Base-by-base conservation (phyloP, 352 stramenopile species). In the Phytophthora aleatoria region DNA sequence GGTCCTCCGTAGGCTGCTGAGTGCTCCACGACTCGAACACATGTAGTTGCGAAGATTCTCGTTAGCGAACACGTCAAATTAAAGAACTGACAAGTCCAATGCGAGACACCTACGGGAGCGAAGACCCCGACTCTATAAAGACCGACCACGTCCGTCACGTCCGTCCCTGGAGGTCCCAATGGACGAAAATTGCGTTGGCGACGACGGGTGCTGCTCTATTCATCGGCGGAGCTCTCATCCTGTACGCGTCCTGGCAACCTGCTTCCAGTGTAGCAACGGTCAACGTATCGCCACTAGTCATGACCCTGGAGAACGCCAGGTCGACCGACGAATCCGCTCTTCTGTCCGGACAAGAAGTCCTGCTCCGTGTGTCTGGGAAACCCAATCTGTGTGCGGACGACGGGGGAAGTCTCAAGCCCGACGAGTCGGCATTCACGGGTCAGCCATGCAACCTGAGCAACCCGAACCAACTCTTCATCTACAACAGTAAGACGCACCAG, bases 391-490 rank as follows among this genome's bases (percentile, higher is more conserved):
- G 41, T 9, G 41, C 41, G 2, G 41, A 47, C 16, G 41, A 47
- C n/a, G 41, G n/a, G 2, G 41, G 41, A 8, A 27, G 41, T 9
- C 7, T 13, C 5, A 47, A 47, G 11, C n/a, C 41, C 16, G 41
- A 47, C 16, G 41, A 47, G 2, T 47, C 41, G n/a, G 15, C 15
- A 3, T 13, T 47, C 16, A 47, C 41, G 7, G n/a, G n/a, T 9
- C 41, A 47, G 41, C 41, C 41, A 8, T 47, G 41, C 11, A 27
- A 47, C 41, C 41, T n/a, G 16, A 47, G 41, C n/a, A 47, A 47
- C 41, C 41, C 5, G 41, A 47, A 47, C 41, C 41, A 47, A 20
- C 41, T 28, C 41, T 47, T 28, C 8, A 20, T 28, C 41, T 47
- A 47, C 8, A 20, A 47, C 15, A 13, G 5, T 20, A 26, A 26